Base-by-base conservation (phyloP, 352 stramenopile genomes). In the Pythium dissimile region DNA sequence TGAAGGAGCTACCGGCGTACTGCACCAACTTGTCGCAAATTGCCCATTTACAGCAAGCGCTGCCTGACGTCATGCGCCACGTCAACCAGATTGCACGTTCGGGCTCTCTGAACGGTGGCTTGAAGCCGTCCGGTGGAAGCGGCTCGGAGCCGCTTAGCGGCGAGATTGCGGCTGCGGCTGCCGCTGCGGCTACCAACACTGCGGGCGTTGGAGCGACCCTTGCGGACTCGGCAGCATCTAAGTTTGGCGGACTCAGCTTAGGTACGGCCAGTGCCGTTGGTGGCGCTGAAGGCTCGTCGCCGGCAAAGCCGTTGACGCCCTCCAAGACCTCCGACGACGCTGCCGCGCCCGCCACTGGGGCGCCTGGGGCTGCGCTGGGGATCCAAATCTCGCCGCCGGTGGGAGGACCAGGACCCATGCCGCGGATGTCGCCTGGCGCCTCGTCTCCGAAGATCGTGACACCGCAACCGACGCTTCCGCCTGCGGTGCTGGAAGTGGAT, bases 1-100 rank as follows among this genome's bases (percentile, higher is more conserved):
- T 99, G n/a, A 89, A 96, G 31, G 96, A 99, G 59, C 90, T 98
- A 57, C 97, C 96, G 10, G 96, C 98, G 51, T 99, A 99, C 69
- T 99, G 96, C 69, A 96, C 88, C 24, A 98, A 99, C 58, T 89
- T 99, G 64, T 95, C 98, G 44, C 94, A 99, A 66, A 99, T 99
- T 62, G 90, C 95, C 23, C 96, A 99, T 69, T 73, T 99, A 45
- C 88, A 97, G 54, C 90, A 98, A 45, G 82, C 90, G 13, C 88
- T 98, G 54, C 89, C 89, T 1, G 82, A 97, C 52, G 93, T 95
- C 59, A 94, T 95, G 85, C 83, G 85, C 5, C 81, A 91, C 62
- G 85, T 95, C 39, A 87, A 89, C 52, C 80, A 91, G 54, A 84
- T 94, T 27, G 88, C 79, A 16, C 79, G 85, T 4, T 75, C 76